Conservation (phyloP, 2,329 filamentous ascomycete species). For the Magnaporthiopsis incrustans region DNA sequence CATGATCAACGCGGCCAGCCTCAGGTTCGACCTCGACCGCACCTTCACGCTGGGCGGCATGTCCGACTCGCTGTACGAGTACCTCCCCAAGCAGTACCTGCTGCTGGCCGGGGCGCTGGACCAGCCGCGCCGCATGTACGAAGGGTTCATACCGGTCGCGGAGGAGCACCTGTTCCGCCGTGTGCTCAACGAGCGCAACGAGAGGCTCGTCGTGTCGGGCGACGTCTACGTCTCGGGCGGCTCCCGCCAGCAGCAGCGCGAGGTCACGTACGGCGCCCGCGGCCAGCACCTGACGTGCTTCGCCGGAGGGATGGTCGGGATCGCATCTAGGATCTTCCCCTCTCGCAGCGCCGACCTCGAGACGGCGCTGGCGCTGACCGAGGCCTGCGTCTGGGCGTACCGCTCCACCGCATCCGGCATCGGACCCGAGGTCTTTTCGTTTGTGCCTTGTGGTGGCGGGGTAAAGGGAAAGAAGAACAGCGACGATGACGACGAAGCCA, state of each 20-base stretch:
- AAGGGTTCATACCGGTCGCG: constrained; percentile 21
- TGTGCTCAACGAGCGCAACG: constrained; percentile 25
- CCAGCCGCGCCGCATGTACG: constrained; percentile 24
- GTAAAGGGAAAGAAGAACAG: constrained; percentile 14
- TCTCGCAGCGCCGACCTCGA: constrained; percentile 45
- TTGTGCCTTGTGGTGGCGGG: constrained; percentile 29
- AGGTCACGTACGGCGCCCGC: constrained; percentile 20
- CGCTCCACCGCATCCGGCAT: constrained; percentile 47
- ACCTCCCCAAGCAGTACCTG: constrained; percentile 57
- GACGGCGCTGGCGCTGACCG: constrained; percentile 49
- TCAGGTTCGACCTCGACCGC: constrained; percentile 47
- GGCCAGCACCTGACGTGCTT: constrained; percentile 56
- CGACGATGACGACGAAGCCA: constrained; percentile 24
- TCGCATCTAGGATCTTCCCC: constrained; percentile 50
- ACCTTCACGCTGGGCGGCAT: constrained; percentile 47
- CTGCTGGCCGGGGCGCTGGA: constrained; percentile 55
- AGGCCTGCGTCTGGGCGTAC: constrained; percentile 60
- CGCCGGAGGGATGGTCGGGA: constrained; percentile 56
- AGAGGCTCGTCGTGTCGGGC: constrained; percentile 40
- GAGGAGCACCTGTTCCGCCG: constrained; percentile 33
- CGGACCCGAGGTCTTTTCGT: constrained; percentile 51
- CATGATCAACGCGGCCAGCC: constrained; percentile 41
- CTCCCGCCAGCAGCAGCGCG: constrained; percentile 9
- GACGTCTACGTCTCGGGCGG: constrained; percentile 21
- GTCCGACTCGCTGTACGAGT: constrained; percentile 54